Conservation (phyloP, 768 basidiomycete genomes). For the Leccinellum rugosiceps region DNA sequence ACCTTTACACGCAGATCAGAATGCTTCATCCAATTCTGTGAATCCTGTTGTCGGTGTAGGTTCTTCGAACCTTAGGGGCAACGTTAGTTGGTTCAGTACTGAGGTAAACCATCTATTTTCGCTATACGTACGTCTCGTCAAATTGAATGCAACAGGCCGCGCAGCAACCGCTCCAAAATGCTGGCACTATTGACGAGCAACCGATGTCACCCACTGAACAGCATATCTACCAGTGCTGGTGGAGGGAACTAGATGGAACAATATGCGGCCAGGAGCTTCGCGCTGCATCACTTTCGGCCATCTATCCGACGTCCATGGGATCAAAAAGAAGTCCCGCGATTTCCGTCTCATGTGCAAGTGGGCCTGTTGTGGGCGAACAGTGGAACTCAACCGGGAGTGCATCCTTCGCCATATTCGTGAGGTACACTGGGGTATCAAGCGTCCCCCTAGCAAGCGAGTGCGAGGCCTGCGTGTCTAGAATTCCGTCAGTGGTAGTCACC, state of each 20-base stretch:
- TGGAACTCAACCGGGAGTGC: constrained; percentile 15
- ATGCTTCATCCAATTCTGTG: not conserved
- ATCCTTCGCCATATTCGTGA: constrained; percentile 19
- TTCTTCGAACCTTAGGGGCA: too few species aligned
- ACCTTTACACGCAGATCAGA: not conserved
- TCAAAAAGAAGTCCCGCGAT: constrained; percentile 6
- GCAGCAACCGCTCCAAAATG: not conserved
- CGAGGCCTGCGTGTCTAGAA: not conserved
- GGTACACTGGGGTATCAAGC: constrained; percentile 13
- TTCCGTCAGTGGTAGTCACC: not conserved
- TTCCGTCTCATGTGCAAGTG: constrained; percentile 1
- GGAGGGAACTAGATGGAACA: constrained; percentile 1
- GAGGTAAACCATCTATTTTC: not conserved
- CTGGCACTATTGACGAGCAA: not conserved
- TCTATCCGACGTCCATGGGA: constrained; percentile 12
- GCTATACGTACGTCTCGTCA: not conserved
- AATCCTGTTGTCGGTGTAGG: too few species aligned
- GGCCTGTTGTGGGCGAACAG: constrained; percentile 4
- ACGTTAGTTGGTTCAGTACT: too few species aligned
- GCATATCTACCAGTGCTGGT: not conserved
- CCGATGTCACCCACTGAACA: too few species aligned
- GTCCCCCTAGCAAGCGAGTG: not conserved
- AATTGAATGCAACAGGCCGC: not conserved
- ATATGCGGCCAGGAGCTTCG: constrained; percentile 3
- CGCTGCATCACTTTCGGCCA: constrained; percentile 1